Evolutionary conservation across 495 filamentous ascomycete genomes (phyloP).

Genomic region (Haplographium delicatum): DNA sequence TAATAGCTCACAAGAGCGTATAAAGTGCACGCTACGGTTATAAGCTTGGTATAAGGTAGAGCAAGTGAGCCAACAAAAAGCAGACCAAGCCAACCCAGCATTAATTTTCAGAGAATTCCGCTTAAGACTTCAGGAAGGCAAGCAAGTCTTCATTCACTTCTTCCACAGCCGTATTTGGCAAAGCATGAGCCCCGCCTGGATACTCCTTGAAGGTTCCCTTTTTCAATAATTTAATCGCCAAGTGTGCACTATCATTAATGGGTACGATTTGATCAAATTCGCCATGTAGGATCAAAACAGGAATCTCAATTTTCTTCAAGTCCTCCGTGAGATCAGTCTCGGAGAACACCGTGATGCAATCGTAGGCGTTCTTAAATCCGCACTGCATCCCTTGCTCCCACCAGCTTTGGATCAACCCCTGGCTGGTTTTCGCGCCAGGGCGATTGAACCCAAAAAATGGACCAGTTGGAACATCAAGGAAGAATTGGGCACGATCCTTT

Average conservation of each 20-base stretch:
- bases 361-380: conserved; percentile 34
- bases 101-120: too few relatives aligned
- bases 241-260: conserved; percentile 26
- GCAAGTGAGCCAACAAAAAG: too few relatives aligned
- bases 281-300: conserved; percentile 33
- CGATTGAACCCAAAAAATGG: conserved; percentile 42
- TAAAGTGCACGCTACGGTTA: too few relatives aligned
- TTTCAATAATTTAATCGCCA: conserved; percentile 32
- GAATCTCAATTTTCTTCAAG: conserved; percentile 36
- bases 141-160: conserved; percentile 35
- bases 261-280: conserved; percentile 38
- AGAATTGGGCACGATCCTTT: conserved; percentile 35
- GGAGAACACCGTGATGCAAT: conserved; percentile 34
- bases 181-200: conserved; percentile 32
- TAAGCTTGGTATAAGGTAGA: too few relatives aligned
- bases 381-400: conserved; percentile 37
- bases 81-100: too few relatives aligned
- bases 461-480: conserved; percentile 35
- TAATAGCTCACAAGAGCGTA: too few relatives aligned
- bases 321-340: conserved; percentile 39
- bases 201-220: conserved; percentile 36
- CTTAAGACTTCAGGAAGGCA: conserved; percentile 33
- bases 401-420: conserved; percentile 37
- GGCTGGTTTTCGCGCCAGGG: conserved; percentile 28
- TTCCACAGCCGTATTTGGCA: conserved; percentile 34